Conservation (phyloP, 2,329 filamentous ascomycete species). For the Calonectria ilicicola region DNA sequence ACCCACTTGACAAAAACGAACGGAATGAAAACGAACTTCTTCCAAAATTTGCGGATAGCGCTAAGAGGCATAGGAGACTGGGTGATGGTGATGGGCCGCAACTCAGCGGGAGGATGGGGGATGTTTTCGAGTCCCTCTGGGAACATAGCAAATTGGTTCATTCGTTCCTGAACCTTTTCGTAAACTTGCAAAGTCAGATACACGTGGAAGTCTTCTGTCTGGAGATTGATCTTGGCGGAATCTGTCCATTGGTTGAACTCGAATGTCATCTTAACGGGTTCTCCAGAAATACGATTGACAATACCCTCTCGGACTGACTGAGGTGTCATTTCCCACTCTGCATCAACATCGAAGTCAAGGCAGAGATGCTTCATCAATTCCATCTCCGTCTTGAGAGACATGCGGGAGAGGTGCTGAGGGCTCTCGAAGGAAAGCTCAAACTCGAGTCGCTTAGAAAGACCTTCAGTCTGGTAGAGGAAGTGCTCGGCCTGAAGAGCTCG, state of each 20-base stretch:
- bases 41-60: conserved; percentile 9
- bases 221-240: conserved; percentile 7
- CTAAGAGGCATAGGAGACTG: background rate
- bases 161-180: conserved; percentile 20
- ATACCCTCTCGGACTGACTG: conserved; percentile 24
- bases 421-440: conserved; percentile 21
- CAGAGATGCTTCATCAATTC: conserved; percentile 28
- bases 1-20: conserved; percentile 28
- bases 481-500: conserved; percentile 28
- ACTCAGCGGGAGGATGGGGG: background rate
- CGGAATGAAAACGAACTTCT: conserved; percentile 3
- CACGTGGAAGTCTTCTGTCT: conserved; percentile 25
- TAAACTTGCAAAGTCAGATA: conserved; percentile 23
- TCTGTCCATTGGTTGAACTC: conserved; percentile 21
- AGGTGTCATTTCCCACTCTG: conserved; percentile 21
- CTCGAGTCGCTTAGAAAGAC: conserved; percentile 23
- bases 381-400: conserved; percentile 27
- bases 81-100: conserved; percentile 10
- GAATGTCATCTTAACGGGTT: conserved; percentile 7
- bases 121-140: background rate
- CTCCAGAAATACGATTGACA: conserved; percentile 17
- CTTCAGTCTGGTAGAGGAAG: conserved; percentile 14
- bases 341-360: conserved; percentile 21
- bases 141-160: conserved; percentile 5
- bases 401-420: conserved; percentile 9